A percentile compares a stretch with the other conserved stretches of the same genome.
Evolutionary conservation across 768 basidiomycete species (phyloP).

Genomic region (Tremella yokohamensis): DNA sequence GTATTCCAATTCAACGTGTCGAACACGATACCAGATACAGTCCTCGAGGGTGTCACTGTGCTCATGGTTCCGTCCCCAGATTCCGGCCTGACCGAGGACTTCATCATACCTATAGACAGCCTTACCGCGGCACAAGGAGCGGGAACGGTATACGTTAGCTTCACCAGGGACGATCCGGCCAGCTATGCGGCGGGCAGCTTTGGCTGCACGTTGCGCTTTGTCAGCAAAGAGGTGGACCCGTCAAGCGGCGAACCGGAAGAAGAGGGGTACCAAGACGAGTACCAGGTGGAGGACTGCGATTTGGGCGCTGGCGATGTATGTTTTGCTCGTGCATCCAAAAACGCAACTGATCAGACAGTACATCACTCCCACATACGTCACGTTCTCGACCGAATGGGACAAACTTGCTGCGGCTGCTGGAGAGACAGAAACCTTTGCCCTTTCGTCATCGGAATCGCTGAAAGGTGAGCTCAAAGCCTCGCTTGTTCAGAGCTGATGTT

Average conservation of each 20-base stretch:
- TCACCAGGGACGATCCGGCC: constrained; percentile 73
- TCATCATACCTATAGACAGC: constrained; percentile 78
- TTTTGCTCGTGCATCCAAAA: background rate
- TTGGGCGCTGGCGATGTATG: constrained; percentile 73
- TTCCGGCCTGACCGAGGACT: constrained; percentile 78
- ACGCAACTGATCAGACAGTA: constrained; percentile 55
- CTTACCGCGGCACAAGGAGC: constrained; percentile 69
- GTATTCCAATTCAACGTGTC: constrained; percentile 99
- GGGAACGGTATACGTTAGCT: constrained; percentile 87
- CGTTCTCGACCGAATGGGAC: constrained; percentile 94
- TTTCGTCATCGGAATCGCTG: constrained; percentile 86
- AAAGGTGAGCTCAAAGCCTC: constrained; percentile 63
- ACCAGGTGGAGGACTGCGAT: constrained; percentile 93
- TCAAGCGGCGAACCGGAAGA: constrained; percentile 91
- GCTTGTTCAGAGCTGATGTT: constrained; percentile 3
- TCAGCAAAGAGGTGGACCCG: constrained; percentile 96
- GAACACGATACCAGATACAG: constrained; percentile 92
- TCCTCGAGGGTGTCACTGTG: constrained; percentile 89
- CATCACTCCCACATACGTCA: constrained; percentile 88
- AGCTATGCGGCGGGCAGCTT: constrained; percentile 80
- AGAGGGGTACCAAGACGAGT: constrained; percentile 99
- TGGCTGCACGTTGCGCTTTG: constrained; percentile 84
- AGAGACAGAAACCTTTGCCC: constrained; percentile 86
- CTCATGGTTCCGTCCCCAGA: constrained; percentile 82
- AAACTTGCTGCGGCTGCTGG: constrained; percentile 71